Evolutionary conservation across 106 monocot species (phyloP).

Genomic region (Iris macrosiphon): DNA sequence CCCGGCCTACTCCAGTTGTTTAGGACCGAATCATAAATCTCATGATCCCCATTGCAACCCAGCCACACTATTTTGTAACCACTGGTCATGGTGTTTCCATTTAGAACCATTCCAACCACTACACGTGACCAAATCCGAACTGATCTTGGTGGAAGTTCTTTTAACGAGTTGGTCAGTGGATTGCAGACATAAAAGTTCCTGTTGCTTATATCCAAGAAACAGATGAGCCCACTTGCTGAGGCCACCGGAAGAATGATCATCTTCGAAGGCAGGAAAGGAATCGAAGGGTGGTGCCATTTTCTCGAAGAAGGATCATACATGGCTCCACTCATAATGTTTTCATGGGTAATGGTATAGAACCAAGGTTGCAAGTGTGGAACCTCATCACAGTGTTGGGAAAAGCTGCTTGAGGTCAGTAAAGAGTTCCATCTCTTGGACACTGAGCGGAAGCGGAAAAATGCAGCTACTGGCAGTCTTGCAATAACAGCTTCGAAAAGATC

Average conservation of each 20-base stretch:
- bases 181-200: constrained; percentile 54
- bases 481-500: constrained; percentile 65
- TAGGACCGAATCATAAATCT: constrained; percentile 52
- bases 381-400: constrained; percentile 36
- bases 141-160: constrained; percentile 49
- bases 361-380: constrained; percentile 27
- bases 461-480: constrained; percentile 53
- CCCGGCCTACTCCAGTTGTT: constrained; percentile 31
- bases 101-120: constrained; percentile 55
- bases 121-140: constrained; percentile 25
- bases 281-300: constrained; percentile 56
- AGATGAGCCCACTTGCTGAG: constrained; percentile 68
- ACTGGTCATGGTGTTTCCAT: constrained; percentile 11
- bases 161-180: constrained; percentile 44
- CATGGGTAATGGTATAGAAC: constrained; percentile 45
- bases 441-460: constrained; percentile 62
- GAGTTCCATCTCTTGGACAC: constrained; percentile 69
- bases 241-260: constrained; percentile 39
- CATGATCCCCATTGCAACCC: constrained; percentile 42
- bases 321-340: constrained; percentile 7
- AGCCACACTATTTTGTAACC: constrained; percentile 69
- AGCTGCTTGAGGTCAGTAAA: constrained; percentile 37
- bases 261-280: constrained; percentile 25
- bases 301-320: constrained; percentile 64
- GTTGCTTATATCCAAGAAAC: too few relatives aligned